A percentile compares a stretch with the other conserved stretches of the same genome.
These are phyloP conservation scores for Acacia melanoxylon DNA, from an alignment of 306 rosid species.

Conservation along the genomic window DNA sequence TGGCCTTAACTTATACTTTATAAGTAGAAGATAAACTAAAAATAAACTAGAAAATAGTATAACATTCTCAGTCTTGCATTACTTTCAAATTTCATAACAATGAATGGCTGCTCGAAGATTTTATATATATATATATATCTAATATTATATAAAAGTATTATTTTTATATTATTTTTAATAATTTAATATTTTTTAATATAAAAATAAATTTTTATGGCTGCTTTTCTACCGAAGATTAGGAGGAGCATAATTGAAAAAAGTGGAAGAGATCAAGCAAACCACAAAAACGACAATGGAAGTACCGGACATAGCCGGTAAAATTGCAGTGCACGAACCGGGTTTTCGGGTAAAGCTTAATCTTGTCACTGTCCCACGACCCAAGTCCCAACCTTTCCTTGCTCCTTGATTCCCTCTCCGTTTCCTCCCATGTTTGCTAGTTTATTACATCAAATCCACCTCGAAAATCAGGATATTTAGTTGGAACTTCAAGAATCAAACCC, in stretches of 20 bases:
- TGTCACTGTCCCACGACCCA: not conserved
- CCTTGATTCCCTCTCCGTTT: conserved; percentile 20
- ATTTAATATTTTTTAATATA: too few species aligned
- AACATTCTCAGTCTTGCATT: too few species aligned
- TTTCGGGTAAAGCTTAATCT: conserved; percentile 33
- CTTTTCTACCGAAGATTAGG: not conserved
- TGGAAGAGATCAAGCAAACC: not conserved
- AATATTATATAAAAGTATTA: too few species aligned
- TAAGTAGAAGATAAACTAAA: too few species aligned
- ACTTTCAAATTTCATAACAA: too few species aligned
- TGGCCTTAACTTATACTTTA: too few species aligned
- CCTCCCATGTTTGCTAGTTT: not conserved
- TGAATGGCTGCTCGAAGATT: too few species aligned
- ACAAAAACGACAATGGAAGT: not conserved
- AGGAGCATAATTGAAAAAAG: not conserved
- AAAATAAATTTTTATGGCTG: too few species aligned
- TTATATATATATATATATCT: too few species aligned
- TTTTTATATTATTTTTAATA: too few species aligned
- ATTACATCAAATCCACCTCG: conserved; percentile 26
- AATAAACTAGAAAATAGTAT: too few species aligned
- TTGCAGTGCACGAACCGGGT: conserved; percentile 19
- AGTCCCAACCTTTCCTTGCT: not conserved
- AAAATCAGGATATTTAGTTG: not conserved
- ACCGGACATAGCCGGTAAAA: conserved; percentile 34
- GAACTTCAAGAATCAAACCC: not conserved